These are phyloP conservation scores for Sporodiniella umbellata DNA, from an alignment of 371 early-diverging fungal genomes.

Conservation along the genomic window DNA sequence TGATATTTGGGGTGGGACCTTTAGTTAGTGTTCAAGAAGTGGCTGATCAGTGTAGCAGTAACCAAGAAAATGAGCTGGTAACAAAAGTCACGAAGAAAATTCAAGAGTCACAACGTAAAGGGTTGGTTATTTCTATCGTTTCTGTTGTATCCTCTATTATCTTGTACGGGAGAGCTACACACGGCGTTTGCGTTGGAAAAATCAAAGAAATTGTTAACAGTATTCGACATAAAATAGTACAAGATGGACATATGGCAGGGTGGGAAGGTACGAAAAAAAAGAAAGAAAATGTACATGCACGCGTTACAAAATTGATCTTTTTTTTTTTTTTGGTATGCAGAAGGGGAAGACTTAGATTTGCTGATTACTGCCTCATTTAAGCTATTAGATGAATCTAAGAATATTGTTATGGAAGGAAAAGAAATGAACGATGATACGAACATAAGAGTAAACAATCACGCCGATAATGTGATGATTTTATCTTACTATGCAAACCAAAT, in stretches of 20 bases:
- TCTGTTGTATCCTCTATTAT: conserved; percentile 38
- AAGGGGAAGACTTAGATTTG: conserved; percentile 44
- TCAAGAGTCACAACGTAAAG: conserved; percentile 37
- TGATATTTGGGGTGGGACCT: conserved; percentile 40
- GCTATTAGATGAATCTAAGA: conserved; percentile 39
- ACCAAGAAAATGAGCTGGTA: conserved; percentile 22
- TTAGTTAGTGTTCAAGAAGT: conserved; percentile 42
- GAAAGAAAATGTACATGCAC: too few relatives aligned
- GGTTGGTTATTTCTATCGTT: conserved; percentile 36
- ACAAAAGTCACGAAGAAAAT: conserved; percentile 33
- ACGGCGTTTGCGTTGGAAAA: conserved; percentile 45
- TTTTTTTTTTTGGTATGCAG: conserved; percentile 8
- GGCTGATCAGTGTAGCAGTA: conserved; percentile 20
- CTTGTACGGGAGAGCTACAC: conserved; percentile 44
- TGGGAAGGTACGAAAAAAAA: conserved; percentile 47
- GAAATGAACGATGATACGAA: conserved; percentile 47
- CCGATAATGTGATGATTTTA: conserved; percentile 51
- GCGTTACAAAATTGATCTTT: background rate
- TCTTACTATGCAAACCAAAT: conserved; percentile 53
- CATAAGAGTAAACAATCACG: conserved; percentile 47
- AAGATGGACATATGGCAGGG: conserved; percentile 27
- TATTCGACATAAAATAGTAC: conserved; percentile 31
- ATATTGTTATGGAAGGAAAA: conserved; percentile 45
- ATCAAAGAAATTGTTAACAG: conserved; percentile 44
- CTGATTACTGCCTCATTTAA: conserved; percentile 36